A percentile compares a stretch with the other conserved stretches of the same genome.
These are phyloP conservation scores for Fusarium equiseti DNA, from an alignment of 2,329 filamentous ascomycete genomes.

Conservation along the genomic window DNA sequence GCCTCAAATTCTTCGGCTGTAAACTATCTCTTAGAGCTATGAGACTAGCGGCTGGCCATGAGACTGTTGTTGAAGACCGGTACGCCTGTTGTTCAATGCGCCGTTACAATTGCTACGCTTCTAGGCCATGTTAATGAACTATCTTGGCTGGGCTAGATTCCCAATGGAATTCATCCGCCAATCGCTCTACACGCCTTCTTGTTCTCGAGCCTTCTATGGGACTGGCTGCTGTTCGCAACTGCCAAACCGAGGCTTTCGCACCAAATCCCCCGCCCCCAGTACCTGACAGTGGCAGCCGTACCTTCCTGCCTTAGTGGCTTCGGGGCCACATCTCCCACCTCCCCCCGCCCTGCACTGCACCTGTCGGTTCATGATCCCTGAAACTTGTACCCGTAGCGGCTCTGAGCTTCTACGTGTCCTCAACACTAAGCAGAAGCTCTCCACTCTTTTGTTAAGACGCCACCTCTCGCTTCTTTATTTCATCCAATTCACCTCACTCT, in stretches of 20 bases:
- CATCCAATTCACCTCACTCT: conserved; percentile 47
- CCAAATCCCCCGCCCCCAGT: conserved; percentile 35
- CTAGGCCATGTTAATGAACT: neutral
- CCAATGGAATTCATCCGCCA: conserved; percentile 9
- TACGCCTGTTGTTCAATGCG: neutral
- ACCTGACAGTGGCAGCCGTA: conserved; percentile 40
- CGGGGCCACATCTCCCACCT: conserved; percentile 31
- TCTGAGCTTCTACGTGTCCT: conserved; percentile 53
- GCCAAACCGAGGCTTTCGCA: conserved; percentile 17
- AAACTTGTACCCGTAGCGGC: conserved; percentile 44
- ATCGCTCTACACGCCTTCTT: conserved; percentile 16
- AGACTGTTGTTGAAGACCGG: neutral
- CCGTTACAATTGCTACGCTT: conserved; percentile 10
- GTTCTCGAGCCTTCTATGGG: conserved; percentile 46
- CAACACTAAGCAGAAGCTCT: conserved; percentile 48
- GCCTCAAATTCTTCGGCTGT: neutral
- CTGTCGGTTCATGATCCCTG: conserved; percentile 45
- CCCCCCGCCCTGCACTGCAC: conserved; percentile 1
- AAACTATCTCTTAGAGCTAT: neutral
- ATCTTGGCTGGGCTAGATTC: neutral
- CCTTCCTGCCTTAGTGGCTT: conserved; percentile 40
- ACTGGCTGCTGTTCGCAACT: conserved; percentile 3
- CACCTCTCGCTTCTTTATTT: conserved; percentile 40
- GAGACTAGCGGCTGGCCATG: neutral
- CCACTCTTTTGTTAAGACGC: conserved; percentile 47